Evolutionary conservation across 495 filamentous ascomycete species (phyloP), one percentile per base, ranked within the genome.

Genomic region (Daldinia loculata): DNA sequence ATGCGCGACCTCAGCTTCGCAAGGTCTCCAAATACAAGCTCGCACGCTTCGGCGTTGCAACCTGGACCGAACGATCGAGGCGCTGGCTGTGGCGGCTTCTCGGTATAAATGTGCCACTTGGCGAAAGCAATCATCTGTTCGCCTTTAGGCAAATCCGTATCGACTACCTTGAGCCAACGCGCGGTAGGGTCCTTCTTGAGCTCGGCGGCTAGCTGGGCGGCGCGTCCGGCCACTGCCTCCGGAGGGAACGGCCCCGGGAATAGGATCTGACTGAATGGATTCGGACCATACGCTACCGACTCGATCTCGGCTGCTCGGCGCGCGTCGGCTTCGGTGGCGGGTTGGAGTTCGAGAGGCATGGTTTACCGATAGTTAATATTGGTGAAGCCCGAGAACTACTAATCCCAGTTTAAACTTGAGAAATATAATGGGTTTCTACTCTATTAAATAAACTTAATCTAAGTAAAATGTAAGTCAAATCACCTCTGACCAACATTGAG

Each of bases 181-280:
- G 63, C 48, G 43, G 77, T 70, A 0, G 71, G 48, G 58, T 77
- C 74, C 26, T 55, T 48, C 48, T 61, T 48, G 2, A 76, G 41
- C 11, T 59, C 59, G 5, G 55, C 61, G 1, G 61, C 24, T 22
- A 80, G 41, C 24, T 74, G 71, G 2, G 67, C 69, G 6, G 76
- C 68, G 48, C 73, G 71, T 9, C 17, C 3, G 38, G 65, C 71
- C 11, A 76, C 41, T 12, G 53, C 58, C n/a, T 72, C 34, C 6
- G 62, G 58, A 59, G 75, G 76, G 32, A 77, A 80, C 29, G 79
- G 75, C 4, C 74, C 70, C 4, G 80, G 79, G 41, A 82, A 81
- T 14, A 78, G 68, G 19, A 77, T 59, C 22, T 34, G 32, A 41
- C 62, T 76, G 70, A 80, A 76, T 2, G 61, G 67, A 72, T 80